Conservation (phyloP, 257 asterid species). For the Lantana camara region DNA sequence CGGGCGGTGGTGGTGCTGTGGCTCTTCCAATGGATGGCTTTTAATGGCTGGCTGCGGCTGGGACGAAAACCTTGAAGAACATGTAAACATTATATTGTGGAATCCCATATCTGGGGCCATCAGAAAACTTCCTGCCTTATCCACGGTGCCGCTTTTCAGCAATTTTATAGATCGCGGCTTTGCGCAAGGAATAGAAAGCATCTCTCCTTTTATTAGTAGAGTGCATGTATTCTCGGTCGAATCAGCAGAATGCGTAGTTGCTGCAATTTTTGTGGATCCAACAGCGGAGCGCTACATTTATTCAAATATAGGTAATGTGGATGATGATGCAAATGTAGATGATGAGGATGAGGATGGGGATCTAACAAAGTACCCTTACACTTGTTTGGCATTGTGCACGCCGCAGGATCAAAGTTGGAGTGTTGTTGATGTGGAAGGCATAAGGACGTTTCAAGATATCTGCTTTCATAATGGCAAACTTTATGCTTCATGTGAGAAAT, state of each 20-base stretch:
- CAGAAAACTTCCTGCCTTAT: constrained; percentile 11
- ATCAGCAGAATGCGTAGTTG: constrained; percentile 15
- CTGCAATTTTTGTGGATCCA: not conserved
- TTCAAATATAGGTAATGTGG: too few species aligned
- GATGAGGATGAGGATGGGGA: too few species aligned
- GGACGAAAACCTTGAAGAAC: too few species aligned
- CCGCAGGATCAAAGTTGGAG: constrained; percentile 5
- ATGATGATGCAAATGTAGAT: too few species aligned
- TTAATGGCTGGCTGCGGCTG: not conserved
- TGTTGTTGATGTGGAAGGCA: not conserved
- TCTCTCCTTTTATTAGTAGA: not conserved
- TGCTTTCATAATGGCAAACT: constrained; percentile 10
- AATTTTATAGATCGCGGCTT: not conserved
- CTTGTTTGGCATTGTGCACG: constrained; percentile 18
- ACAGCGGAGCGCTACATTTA: too few species aligned
- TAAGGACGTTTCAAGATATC: not conserved
- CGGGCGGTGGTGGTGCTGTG: constrained; percentile 14
- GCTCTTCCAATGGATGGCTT: constrained; percentile 24
- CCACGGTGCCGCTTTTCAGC: constrained; percentile 12
- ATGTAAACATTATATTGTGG: constrained; percentile 11
- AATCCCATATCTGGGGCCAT: constrained; percentile 15
- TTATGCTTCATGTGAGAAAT: not conserved
- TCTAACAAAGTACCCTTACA: too few species aligned
- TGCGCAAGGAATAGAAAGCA: not conserved
- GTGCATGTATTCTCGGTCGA: constrained; percentile 1